These are phyloP conservation scores for Candida ortonii DNA, from an alignment of 805 yeast genomes.

Conservation along the genomic window DNA sequence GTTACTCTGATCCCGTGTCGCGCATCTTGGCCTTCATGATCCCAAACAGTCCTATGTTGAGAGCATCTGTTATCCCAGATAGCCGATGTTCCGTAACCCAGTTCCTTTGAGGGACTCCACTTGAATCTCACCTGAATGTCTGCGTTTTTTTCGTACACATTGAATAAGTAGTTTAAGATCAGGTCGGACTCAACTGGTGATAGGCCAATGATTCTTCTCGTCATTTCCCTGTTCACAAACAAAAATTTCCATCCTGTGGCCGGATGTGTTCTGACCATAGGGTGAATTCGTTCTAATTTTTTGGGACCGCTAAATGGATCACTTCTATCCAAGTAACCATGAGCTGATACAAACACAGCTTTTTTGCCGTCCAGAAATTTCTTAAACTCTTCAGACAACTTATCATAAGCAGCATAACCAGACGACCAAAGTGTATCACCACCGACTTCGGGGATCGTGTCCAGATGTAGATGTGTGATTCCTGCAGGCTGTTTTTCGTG, in stretches of 20 bases:
- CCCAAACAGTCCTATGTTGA: conserved; percentile 42
- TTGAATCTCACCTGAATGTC: conserved; percentile 56
- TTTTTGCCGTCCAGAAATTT: conserved; percentile 50
- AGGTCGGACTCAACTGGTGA: conserved; percentile 47
- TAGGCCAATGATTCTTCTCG: conserved; percentile 50
- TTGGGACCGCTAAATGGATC: conserved; percentile 47
- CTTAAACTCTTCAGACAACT: conserved; percentile 48
- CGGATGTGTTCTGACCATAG: conserved; percentile 61
- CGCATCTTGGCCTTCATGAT: conserved; percentile 37
- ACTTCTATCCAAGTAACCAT: conserved; percentile 36
- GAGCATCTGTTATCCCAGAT: conserved; percentile 47
- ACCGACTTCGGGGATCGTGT: conserved; percentile 47
- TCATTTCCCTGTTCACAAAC: conserved; percentile 50
- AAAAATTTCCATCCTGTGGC: conserved; percentile 62
- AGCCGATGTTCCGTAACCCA: conserved; percentile 42
- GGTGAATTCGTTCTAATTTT: conserved; percentile 54
- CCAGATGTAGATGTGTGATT: conserved; percentile 50
- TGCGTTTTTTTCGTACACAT: conserved; percentile 45
- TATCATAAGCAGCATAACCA: conserved; percentile 57
- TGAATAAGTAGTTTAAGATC: conserved; percentile 40
- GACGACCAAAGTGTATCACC: conserved; percentile 56
- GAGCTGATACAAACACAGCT: conserved; percentile 42
- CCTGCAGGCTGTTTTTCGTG: conserved; percentile 57
- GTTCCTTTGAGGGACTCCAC: conserved; percentile 38
- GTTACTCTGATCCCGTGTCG: conserved; percentile 55